Evolutionary conservation across 2,329 filamentous ascomycete genomes (phyloP).

Genomic region (Beauveria bassiana): DNA sequence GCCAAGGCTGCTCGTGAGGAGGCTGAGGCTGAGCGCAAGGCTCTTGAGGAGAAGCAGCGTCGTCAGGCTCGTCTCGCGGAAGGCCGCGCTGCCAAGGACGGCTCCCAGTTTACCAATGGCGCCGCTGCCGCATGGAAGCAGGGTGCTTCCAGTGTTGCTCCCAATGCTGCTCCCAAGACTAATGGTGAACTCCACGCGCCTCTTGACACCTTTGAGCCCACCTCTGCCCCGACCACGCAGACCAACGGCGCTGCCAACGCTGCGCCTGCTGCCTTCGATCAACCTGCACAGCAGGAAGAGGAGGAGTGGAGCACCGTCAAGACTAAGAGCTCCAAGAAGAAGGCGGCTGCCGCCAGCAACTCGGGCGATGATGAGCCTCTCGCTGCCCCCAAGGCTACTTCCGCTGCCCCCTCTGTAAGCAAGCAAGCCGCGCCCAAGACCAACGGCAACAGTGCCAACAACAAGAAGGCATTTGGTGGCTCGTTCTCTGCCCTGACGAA

Average conservation of each 20-base stretch:
- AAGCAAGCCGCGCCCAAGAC: not conserved
- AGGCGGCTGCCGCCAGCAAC: slow-evolving; percentile 29
- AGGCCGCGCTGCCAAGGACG: slow-evolving; percentile 76
- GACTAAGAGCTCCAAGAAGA: slow-evolving; percentile 36
- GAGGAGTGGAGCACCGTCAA: slow-evolving; percentile 56
- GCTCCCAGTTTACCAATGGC: slow-evolving; percentile 48
- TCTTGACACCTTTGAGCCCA: slow-evolving; percentile 48
- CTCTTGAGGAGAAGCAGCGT: slow-evolving; percentile 72
- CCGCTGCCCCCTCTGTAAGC: slow-evolving; percentile 9
- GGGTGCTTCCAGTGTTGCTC: slow-evolving; percentile 25
- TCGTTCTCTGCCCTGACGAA: slow-evolving; percentile 43
- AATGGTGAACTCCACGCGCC: slow-evolving; percentile 35
- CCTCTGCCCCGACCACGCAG: slow-evolving; percentile 18
- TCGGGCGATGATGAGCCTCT: slow-evolving; percentile 28
- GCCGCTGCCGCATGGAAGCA: slow-evolving; percentile 37
- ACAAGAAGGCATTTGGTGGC: slow-evolving; percentile 26
- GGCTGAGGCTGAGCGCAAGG: slow-evolving; percentile 70
- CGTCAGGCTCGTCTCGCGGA: slow-evolving; percentile 74
- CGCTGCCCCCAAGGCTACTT: slow-evolving; percentile 19
- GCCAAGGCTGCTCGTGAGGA: slow-evolving; percentile 68
- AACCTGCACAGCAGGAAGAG: slow-evolving; percentile 52
- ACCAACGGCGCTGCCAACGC: slow-evolving; percentile 31
- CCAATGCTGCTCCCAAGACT: slow-evolving; percentile 24
- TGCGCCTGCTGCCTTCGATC: slow-evolving; percentile 46
- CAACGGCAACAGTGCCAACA: slow-evolving; percentile 6